Evolutionary conservation across 768 basidiomycete genomes (phyloP).

Genomic region (Podaxis carcinomalis): DNA sequence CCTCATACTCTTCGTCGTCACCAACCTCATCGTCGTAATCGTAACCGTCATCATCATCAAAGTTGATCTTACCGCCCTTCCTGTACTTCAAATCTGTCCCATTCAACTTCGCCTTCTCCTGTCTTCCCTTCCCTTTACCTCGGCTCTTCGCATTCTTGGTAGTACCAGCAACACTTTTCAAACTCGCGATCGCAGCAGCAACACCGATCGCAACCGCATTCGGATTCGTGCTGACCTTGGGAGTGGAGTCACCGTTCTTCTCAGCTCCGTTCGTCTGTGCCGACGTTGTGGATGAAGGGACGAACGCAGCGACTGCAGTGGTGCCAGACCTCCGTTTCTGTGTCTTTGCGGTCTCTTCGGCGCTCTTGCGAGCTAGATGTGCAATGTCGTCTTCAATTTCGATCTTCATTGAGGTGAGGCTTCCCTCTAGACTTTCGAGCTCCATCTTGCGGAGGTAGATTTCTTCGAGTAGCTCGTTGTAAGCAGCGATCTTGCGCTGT

Average conservation of each 20-base stretch:
- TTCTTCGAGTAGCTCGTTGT: constrained; percentile 31
- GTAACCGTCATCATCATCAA: background rate
- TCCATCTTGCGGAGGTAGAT: constrained; percentile 31
- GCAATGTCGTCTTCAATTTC: constrained; percentile 27
- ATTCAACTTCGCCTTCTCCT: constrained; percentile 6
- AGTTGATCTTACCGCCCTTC: background rate
- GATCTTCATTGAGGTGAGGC: constrained; percentile 26
- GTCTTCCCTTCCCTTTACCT: constrained; percentile 8
- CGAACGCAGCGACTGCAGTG: constrained; percentile 1
- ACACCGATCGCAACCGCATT: background rate
- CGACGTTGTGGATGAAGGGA: background rate
- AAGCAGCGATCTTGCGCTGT: constrained; percentile 24
- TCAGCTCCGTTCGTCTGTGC: background rate
- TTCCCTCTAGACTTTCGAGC: constrained; percentile 25
- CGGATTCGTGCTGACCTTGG: constrained; percentile 6
- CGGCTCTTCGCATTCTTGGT: constrained; percentile 3
- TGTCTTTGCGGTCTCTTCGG: background rate
- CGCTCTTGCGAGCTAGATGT: constrained; percentile 4
- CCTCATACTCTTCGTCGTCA: background rate
- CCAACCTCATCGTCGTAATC: background rate
- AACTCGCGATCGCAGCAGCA: background rate
- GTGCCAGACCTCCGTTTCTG: background rate
- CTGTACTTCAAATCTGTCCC: background rate
- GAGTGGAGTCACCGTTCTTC: background rate
- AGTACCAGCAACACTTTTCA: constrained; percentile 1